phyloP scores from a whole-genome alignment of 352 stramenopile genomes.

The Globisporangium spinosum region DNA sequence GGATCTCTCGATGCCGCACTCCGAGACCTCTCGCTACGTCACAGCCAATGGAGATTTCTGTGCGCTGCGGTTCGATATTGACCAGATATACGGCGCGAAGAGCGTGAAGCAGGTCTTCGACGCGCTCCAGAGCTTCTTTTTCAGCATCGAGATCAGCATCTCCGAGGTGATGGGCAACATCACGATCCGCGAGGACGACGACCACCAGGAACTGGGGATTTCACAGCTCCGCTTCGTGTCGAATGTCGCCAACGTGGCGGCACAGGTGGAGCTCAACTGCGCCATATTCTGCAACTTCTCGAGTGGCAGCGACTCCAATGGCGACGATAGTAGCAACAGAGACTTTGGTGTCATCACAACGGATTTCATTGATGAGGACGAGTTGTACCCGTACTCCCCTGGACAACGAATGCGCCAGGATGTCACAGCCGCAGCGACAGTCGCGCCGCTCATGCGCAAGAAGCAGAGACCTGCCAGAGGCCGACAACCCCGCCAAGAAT shows the following conservation, averaged over 20 bases:
- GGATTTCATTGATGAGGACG: conserved; percentile 45
- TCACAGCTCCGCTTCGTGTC: conserved; percentile 33
- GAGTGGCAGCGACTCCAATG: conserved; percentile 7
- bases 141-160: conserved; percentile 59
- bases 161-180: conserved; percentile 49
- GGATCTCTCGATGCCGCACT: neutral
- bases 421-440: conserved; percentile 17
- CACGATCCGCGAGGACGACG: conserved; percentile 53
- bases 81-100: conserved; percentile 31
- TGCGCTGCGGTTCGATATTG: conserved; percentile 47
- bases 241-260: conserved; percentile 17
- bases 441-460: conserved; percentile 16
- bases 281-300: conserved; percentile 40
- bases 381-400: conserved; percentile 35
- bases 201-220: conserved; percentile 30
- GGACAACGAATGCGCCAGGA: conserved; percentile 27
- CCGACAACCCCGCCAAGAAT: too few relatives aligned
- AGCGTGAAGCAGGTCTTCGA: conserved; percentile 48
- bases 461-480: conserved; percentile 1
- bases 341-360: conserved; percentile 30
- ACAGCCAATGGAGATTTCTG: conserved; percentile 38
- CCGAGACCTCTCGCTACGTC: conserved; percentile 28
- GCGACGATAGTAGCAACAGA: too few relatives aligned
- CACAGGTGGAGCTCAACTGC: conserved; percentile 41
- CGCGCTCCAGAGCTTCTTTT: conserved; percentile 49